These are phyloP conservation scores for Thelonectria olida DNA, from an alignment of 2,329 filamentous ascomycete genomes.

Conservation along the genomic window DNA sequence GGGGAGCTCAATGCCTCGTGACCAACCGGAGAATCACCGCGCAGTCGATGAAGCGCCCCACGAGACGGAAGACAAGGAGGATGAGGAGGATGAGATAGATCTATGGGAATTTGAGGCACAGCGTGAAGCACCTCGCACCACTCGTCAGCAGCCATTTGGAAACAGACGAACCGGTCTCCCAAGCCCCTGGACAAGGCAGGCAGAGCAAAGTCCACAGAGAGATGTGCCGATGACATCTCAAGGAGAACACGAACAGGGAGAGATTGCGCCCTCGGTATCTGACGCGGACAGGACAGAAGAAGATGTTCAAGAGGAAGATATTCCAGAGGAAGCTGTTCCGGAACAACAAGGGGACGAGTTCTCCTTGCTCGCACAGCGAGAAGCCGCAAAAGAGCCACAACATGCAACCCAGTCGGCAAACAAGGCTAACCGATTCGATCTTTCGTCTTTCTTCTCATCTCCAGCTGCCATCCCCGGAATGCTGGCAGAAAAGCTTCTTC, in stretches of 20 bases:
- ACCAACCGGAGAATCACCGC: slow-evolving; percentile 11
- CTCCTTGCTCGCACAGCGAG: slow-evolving; percentile 52
- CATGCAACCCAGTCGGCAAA: slow-evolving; percentile 34
- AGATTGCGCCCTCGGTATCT: slow-evolving; percentile 12
- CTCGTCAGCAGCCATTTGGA: slow-evolving; percentile 43
- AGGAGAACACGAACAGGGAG: slow-evolving; percentile 1
- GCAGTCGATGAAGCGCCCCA: slow-evolving; percentile 24
- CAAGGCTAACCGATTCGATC: slow-evolving; percentile 53
- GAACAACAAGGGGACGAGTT: slow-evolving; percentile 51
- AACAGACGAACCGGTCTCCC: slow-evolving; percentile 43
- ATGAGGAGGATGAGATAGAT: slow-evolving; percentile 56
- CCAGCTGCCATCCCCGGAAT: slow-evolving; percentile 53
- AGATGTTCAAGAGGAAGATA: too few species aligned
- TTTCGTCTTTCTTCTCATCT: slow-evolving; percentile 67
- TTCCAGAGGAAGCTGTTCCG: slow-evolving; percentile 21
- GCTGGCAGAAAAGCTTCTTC: slow-evolving; percentile 44
- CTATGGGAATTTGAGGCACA: slow-evolving; percentile 68
- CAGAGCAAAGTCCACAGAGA: slow-evolving; percentile 32
- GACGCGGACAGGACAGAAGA: slow-evolving; percentile 23
- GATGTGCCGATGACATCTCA: not conserved
- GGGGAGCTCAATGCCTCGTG: slow-evolving; percentile 5
- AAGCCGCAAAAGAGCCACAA: slow-evolving; percentile 17
- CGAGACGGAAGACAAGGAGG: slow-evolving; percentile 5
- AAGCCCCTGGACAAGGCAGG: slow-evolving; percentile 51
- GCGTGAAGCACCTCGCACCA: slow-evolving; percentile 51